Percentiles rank a stretch among this genome's conserved stretches.
These are phyloP conservation scores for Elsinoe ampelina DNA, from an alignment of 2,329 filamentous ascomycete genomes.

Conservation along the genomic window DNA sequence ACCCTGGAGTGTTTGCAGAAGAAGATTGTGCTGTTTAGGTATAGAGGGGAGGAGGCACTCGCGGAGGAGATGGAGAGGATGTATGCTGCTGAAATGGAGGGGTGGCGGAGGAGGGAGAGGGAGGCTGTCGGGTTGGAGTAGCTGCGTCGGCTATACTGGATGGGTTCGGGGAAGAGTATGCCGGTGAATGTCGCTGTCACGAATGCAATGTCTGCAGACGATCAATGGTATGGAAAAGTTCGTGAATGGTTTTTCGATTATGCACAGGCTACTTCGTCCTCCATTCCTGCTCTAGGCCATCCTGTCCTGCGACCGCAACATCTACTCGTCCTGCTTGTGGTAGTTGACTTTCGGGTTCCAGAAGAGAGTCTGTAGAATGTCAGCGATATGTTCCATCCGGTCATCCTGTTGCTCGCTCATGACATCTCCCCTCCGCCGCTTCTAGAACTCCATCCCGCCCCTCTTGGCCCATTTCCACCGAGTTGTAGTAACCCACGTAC, in stretches of 20 bases:
- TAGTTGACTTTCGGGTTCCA: constrained; percentile 96
- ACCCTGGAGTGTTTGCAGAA: constrained; percentile 75
- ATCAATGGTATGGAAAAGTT: neutral
- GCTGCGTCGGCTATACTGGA: neutral
- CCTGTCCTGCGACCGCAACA: neutral
- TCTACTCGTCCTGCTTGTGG: constrained; percentile 60
- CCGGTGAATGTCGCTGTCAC: too few relatives aligned
- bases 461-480: too few relatives aligned
- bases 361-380: constrained; percentile 40
- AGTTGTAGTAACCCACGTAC: constrained; percentile 36
- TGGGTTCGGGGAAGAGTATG: too few relatives aligned
- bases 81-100: constrained; percentile 14
- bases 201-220: too few relatives aligned
- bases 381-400: constrained; percentile 7
- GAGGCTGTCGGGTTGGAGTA: constrained; percentile 7
- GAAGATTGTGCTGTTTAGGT: constrained; percentile 45
- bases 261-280: neutral
- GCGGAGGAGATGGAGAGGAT: constrained; percentile 17
- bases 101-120: constrained; percentile 13
- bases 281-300: neutral
- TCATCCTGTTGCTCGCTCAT: neutral
- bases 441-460: too few relatives aligned
- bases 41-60: constrained; percentile 14
- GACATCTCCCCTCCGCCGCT: neutral
- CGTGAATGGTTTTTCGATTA: neutral